These are phyloP conservation scores for Phaseolus coccineus DNA, from an alignment of 331 rosid genomes.

Conservation along the genomic window DNA sequence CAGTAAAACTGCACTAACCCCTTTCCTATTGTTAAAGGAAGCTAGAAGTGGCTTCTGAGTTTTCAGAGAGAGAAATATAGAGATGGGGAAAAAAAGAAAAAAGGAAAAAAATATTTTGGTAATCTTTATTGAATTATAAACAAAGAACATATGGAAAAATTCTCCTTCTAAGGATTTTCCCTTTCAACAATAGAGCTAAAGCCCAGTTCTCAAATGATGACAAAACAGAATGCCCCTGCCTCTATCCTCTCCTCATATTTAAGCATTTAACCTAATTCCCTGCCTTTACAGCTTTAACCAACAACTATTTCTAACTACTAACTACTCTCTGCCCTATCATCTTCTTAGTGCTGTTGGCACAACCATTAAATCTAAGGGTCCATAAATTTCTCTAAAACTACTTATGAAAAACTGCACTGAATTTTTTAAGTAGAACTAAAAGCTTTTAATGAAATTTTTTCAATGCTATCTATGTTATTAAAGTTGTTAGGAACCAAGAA, in stretches of 20 bases:
- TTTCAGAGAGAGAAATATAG: not conserved
- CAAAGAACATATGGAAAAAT: not conserved
- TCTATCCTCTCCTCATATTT: not conserved
- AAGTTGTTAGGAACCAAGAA: too few relatives aligned
- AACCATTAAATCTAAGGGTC: not conserved
- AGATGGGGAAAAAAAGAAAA: not conserved
- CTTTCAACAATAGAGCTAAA: not conserved
- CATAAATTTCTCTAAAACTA: not conserved
- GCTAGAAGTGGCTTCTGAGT: not conserved
- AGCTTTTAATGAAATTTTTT: not conserved
- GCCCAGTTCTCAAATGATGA: not conserved
- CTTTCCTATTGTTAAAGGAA: slow-evolving; percentile 15
- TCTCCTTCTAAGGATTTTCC: not conserved
- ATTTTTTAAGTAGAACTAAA: not conserved
- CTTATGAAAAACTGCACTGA: not conserved
- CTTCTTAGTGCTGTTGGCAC: not conserved
- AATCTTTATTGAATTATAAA: not conserved
- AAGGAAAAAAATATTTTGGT: not conserved
- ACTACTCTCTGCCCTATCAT: not conserved
- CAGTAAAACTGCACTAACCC: not conserved
- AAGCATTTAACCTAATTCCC: not conserved
- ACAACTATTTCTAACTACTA: not conserved
- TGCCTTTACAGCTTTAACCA: not conserved
- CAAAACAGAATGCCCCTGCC: not conserved
- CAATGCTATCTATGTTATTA: not conserved